Evolutionary conservation across 768 basidiomycete species (phyloP).

Genomic region (Roridomyces roridus): DNA sequence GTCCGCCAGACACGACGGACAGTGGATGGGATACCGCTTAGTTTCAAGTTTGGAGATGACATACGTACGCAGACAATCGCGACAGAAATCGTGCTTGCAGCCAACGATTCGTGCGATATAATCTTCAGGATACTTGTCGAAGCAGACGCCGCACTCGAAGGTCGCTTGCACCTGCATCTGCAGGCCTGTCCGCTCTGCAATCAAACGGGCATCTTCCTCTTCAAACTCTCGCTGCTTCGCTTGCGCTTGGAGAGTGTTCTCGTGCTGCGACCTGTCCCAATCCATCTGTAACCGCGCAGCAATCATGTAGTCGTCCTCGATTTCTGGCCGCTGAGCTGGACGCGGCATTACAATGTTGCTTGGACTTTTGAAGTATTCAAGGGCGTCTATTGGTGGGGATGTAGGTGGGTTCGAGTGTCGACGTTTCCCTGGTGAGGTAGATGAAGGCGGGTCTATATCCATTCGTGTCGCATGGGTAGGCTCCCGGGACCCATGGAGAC

Average conservation of each 20-base stretch:
- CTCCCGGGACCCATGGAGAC: conserved; percentile 8
- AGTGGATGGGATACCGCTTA: conserved; percentile 63
- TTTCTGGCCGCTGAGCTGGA: not conserved
- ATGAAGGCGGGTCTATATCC: not conserved
- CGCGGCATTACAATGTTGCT: no score
- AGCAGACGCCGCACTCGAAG: conserved; percentile 64
- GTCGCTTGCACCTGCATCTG: conserved; percentile 30
- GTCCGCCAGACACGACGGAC: conserved; percentile 58
- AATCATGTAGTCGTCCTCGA: conserved; percentile 21
- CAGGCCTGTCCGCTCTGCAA: conserved; percentile 41
- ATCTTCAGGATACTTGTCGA: conserved; percentile 53
- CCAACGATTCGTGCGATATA: conserved; percentile 43
- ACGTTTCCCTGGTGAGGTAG: no score
- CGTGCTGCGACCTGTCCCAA: conserved; percentile 17
- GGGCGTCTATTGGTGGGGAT: no score
- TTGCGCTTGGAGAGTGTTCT: conserved; percentile 30
- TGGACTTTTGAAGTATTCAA: no score
- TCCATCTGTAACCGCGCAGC: conserved; percentile 27
- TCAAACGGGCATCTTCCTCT: conserved; percentile 45
- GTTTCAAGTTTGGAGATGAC: conserved; percentile 54
- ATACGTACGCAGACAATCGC: conserved; percentile 53
- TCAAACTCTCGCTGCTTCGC: conserved; percentile 45
- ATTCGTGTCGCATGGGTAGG: conserved; percentile 10
- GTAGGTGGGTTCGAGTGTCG: not conserved
- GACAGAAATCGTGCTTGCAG: conserved; percentile 62